Conservation (phyloP, 169 alveolate genomes). For the Plasmodium vinckei region DNA sequence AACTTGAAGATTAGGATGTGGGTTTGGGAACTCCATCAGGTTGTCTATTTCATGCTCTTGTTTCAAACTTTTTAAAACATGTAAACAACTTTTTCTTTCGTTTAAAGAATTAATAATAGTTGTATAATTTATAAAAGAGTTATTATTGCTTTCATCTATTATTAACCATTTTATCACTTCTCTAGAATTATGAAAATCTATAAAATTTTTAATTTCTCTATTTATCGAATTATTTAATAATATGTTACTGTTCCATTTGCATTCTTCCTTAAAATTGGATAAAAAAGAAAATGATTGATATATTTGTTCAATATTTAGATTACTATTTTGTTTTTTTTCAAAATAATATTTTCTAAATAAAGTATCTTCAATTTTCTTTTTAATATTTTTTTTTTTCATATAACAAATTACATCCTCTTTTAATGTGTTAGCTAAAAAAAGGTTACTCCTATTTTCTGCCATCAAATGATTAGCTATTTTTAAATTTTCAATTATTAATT, state of each 20-base stretch:
- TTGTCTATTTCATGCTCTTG: not conserved
- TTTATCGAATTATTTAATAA: slow-evolving; percentile 10
- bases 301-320: not conserved
- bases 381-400: slow-evolving; percentile 42
- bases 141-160: slow-evolving; percentile 8
- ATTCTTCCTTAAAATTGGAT: not conserved
- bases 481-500: slow-evolving; percentile 6
- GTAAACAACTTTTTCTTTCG: not conserved
- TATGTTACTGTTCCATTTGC: not conserved
- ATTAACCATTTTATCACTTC: slow-evolving; percentile 17
- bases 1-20: not conserved
- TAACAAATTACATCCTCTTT: slow-evolving; percentile 40
- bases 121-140: not conserved
- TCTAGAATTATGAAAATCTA: slow-evolving; percentile 32
- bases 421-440: slow-evolving; percentile 5
- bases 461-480: slow-evolving; percentile 25
- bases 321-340: slow-evolving; percentile 1
- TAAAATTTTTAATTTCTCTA: slow-evolving; percentile 21
- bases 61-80: not conserved
- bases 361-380: not conserved
- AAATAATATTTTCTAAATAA: not conserved
- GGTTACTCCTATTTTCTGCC: slow-evolving; percentile 34
- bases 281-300: not conserved
- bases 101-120: not conserved
- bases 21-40: not conserved